A percentile compares a stretch with the other conserved stretches of the same genome.
These are phyloP conservation scores for Waltiozyma sp. DNA, from an alignment of 1,139 yeast species.

Conservation along the genomic window DNA sequence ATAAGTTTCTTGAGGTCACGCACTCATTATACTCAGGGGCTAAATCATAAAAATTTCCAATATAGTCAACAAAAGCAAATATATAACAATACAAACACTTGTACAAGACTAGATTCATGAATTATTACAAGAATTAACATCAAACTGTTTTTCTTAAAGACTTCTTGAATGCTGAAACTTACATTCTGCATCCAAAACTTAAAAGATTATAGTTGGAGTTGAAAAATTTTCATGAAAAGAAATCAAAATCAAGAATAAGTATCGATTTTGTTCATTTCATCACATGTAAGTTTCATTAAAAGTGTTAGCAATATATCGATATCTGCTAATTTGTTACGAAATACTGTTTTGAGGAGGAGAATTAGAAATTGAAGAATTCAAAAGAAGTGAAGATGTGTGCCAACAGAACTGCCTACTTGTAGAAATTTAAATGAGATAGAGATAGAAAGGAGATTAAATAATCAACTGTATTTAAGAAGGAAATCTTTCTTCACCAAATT, in stretches of 20 bases:
- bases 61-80: no score
- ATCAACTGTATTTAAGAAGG: no score
- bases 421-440: slow-evolving; percentile 19
- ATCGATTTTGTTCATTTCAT: slow-evolving; percentile 70
- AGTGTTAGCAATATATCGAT: slow-evolving; percentile 69
- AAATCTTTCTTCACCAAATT: no score
- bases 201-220: slow-evolving; percentile 49
- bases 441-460: slow-evolving; percentile 19
- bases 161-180: slow-evolving; percentile 29
- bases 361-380: slow-evolving; percentile 29
- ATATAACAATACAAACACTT: no score
- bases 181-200: slow-evolving; percentile 69
- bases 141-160: no score
- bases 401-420: slow-evolving; percentile 23
- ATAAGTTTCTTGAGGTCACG: no score
- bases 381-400: slow-evolving; percentile 30
- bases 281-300: slow-evolving; percentile 29
- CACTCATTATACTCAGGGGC: no score
- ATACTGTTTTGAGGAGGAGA: slow-evolving; percentile 50
- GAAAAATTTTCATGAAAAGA: slow-evolving; percentile 36
- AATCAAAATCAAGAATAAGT: slow-evolving; percentile 57
- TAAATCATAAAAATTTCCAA: no score
- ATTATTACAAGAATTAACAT: no score
- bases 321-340: slow-evolving; percentile 70
- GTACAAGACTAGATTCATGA: no score